Base-by-base conservation (phyloP, 495 filamentous ascomycete genomes). In the Clohesyomyces aquaticus region DNA sequence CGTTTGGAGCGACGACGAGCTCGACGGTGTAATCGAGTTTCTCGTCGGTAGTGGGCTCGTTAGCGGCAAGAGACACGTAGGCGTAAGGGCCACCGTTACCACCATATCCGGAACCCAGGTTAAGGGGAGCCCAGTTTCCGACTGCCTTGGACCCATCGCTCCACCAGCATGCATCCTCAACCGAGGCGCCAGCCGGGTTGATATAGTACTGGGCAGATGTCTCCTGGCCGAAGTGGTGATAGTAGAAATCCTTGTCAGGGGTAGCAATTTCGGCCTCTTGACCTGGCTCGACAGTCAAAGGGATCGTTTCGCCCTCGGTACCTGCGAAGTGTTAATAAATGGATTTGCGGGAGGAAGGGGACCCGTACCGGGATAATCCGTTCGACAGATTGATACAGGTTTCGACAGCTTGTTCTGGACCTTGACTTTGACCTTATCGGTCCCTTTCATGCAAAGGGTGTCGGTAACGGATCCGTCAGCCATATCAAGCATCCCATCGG, bases 161-260 rank as follows among this genome's bases (percentile, higher is more conserved):
- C 94, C 94, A 98, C 29, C 77, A 71, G 81, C 94, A 98, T 32
- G 86, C 94, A 18, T 92, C 76, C 67, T 87, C 73, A 43, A 85
- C 76, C 16, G 79, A 72, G 16, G 87, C 78, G 66, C 90, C 91
- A 61, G 81, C 79, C 65, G 87, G 87, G 84, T 98, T 98, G 79
- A 97, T 83, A 72, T 98, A 98, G 83, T 98, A 98, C 78, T 98
- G 95, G 48, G 93, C 92, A 29, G 89, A 93, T 53, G 94, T 98
- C 19, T 71, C 22, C 76, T 81, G 81, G 67, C 84, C 85, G 71
- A 90, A 60, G 88, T 90, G 95, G 48, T 77, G 73, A 82, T 90
- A 98, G 82, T 91, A 93, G 45, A 74, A 78, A 38, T 70, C 70
- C 23, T 85, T 83, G 55, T 88, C 76, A 27, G 94, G 90, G 80